Conservation (phyloP, 2,329 filamentous ascomycete species). For the Penicillium paneum region DNA sequence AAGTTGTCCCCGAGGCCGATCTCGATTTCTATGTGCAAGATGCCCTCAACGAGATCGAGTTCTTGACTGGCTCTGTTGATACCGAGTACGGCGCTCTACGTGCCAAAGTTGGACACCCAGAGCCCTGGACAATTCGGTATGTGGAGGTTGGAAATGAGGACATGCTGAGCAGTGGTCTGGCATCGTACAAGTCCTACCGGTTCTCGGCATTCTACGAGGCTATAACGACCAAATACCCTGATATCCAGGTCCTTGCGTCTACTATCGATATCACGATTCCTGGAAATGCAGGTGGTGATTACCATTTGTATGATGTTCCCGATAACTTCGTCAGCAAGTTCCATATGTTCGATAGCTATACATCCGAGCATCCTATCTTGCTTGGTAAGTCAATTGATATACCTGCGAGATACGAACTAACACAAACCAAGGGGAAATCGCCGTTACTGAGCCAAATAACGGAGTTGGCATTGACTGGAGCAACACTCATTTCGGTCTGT, state of each 20-base stretch:
- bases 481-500: constrained; percentile 45
- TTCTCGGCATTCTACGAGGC: constrained; percentile 60
- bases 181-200: constrained; percentile 52
- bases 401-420: neutral
- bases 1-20: constrained; percentile 36
- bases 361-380: constrained; percentile 22
- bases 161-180: constrained; percentile 54
- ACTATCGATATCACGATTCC: constrained; percentile 27
- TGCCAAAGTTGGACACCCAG: constrained; percentile 58
- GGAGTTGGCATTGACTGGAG: constrained; percentile 44
- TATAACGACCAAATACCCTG: constrained; percentile 55
- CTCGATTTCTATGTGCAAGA: constrained; percentile 35
- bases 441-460: constrained; percentile 44
- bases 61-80: constrained; percentile 24
- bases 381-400: constrained; percentile 18
- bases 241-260: constrained; percentile 49
- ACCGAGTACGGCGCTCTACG: constrained; percentile 47
- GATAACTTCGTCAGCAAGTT: constrained; percentile 52
- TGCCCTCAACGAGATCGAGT: constrained; percentile 36
- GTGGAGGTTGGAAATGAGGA: constrained; percentile 70
- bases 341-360: constrained; percentile 52
- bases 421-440: constrained; percentile 24
- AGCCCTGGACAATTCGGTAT: constrained; percentile 59
- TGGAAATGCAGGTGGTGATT: constrained; percentile 32
- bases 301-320: constrained; percentile 53